These are phyloP conservation scores for Chytriomyces hyalinus DNA, from an alignment of 192 early-diverging fungal genomes.

Conservation along the genomic window DNA sequence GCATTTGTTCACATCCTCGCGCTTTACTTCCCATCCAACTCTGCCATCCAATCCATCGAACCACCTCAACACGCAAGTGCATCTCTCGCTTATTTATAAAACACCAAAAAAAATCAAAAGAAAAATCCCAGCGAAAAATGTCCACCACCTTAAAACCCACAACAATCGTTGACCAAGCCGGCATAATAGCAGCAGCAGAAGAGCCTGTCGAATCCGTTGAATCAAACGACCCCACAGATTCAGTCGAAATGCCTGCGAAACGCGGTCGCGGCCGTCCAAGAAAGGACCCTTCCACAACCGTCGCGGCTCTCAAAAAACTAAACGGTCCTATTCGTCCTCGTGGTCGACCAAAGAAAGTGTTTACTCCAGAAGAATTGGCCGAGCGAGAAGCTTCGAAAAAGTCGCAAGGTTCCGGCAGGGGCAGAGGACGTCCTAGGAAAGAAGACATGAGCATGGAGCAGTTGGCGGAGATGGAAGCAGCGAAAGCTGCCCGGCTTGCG, in stretches of 20 bases:
- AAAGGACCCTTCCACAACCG: not conserved
- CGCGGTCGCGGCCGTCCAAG: constrained; percentile 3
- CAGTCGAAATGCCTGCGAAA: not conserved
- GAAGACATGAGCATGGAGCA: not conserved
- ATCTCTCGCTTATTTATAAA: too few relatives aligned
- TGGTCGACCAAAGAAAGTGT: not conserved
- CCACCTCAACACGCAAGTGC: too few relatives aligned
- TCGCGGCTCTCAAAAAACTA: not conserved
- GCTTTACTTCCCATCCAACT: too few relatives aligned
- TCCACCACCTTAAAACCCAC: too few relatives aligned
- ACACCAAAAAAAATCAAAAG: too few relatives aligned
- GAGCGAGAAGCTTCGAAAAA: not conserved
- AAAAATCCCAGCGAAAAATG: too few relatives aligned
- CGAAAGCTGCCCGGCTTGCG: not conserved
- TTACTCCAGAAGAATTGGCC: constrained; percentile 1
- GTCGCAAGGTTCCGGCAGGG: not conserved
- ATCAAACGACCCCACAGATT: not conserved
- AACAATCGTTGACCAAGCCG: not conserved
- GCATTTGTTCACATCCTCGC: too few relatives aligned
- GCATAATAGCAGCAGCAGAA: not conserved
- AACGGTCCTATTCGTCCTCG: not conserved
- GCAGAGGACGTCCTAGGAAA: not conserved
- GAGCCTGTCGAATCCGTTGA: too few relatives aligned
- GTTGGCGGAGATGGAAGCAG: not conserved
- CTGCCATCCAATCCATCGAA: too few relatives aligned